Base-by-base conservation (phyloP, 345 rosid species). In the Acer negundo region DNA sequence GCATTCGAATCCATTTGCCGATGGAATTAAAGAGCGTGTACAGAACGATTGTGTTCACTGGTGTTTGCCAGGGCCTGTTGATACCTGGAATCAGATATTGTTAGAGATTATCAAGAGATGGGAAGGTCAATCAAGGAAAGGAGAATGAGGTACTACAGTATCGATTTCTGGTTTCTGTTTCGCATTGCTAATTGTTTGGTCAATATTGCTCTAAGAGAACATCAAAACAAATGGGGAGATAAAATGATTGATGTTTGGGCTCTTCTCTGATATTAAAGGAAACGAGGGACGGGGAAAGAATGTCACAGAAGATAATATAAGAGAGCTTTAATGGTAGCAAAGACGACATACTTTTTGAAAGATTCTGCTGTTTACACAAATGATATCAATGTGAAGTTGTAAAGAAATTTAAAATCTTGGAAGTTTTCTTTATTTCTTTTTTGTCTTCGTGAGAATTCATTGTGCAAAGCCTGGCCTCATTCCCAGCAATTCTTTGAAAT, bases 21-120 rank as follows among this genome's bases (percentile, higher is more conserved):
- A 90, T 66, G 99, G 97, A 12, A 83, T 88, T 17, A 82, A 81
- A 64, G 94, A 94, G 79, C 90, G 79, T 31, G 95, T 94, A 28
- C 98, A 88, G 63, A 96, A 96, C 75, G 99, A 96, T 77, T 96
- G 99, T 79, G 89, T 96, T 7, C 99, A 94, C 74, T 96, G 99
- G 99, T 96, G 99, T 81, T 79, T 96, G 67, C 99, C 99, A 17
- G 99, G 98, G 66, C 94, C 98, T 10, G 77, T 96, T 1, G 99
- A 96, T 81, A 89, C 98, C 19, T 96, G 99, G 98, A 96, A 94
- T 78, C 89, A 90, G 85, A 92, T 95, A 72, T 72, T 93, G 74
- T 74, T 95, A 7, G 86, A 89, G 75, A 79, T 89, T 77, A 72
- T 93, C 47, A 88, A 85, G 81, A 89, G 89, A 78, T 86, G 97